Evolutionary conservation across 2,329 filamentous ascomycete genomes (phyloP), one percentile per base, ranked within the genome.

Genomic region (Rhexocercosporidium sp.): DNA sequence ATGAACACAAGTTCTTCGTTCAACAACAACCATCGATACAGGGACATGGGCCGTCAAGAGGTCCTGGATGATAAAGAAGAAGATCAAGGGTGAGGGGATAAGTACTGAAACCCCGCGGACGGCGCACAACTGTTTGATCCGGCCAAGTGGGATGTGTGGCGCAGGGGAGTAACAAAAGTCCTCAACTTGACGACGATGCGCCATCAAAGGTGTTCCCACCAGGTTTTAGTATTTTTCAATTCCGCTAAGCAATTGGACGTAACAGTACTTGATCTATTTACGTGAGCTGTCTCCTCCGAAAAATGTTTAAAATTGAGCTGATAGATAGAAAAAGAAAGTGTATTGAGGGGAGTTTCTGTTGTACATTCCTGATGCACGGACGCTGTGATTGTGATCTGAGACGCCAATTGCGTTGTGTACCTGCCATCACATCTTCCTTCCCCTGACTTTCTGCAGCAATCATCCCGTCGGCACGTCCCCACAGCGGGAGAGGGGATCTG

Each of bases 41-140:
- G 62, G 62, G 34, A 22, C 22, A 47, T 54, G 49, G 54, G 57
- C 62, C 49, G n/a, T 60, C 53, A 57, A 57, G 22, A 41, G 59
- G 34, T 56, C 51, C 3, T 34, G 56, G 29, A 39, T 41, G 39
- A 49, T 39, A 29, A 57, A 56, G 31, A 61, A 51, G 51, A 61
- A 47, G 62, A 62, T 39, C 34, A 14, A 47, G 51, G 49, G 59
- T 20, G 16, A 34, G 37, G 60, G 59, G 64, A 41, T 65, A 60
- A 59, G 31, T 31, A 49, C 51, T 60, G 69, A 69, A 70, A 70
- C 69, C 62, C 61, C 59, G 34, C 57, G 54, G 31, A 67, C 66
- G 51, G 66, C 34, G 56, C 62, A 63, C 46, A 65, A 46, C 49
- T 46, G 65, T 70, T 69, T 70, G 66, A 69, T 56, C 65, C 54